phyloP scores from a whole-genome alignment of 2,329 filamentous ascomycete genomes.

The Cytospora leucostoma region DNA sequence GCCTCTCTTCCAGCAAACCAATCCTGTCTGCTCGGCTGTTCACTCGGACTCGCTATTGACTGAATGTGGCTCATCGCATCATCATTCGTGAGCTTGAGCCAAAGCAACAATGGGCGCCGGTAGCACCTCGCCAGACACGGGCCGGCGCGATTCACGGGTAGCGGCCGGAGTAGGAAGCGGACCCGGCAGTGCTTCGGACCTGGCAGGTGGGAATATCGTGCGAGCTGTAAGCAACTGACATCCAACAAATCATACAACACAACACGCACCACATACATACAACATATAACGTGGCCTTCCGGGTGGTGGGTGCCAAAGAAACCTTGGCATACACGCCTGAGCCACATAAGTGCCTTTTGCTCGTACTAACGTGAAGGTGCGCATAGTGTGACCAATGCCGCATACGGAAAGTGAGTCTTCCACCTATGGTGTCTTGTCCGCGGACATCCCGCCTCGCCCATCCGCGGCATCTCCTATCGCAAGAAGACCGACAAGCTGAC shows the following conservation, averaged over 20 bases:
- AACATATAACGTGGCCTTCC: neutral
- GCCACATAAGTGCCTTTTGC: too few species aligned
- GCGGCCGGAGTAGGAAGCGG: slow-evolving; percentile 6
- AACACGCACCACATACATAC: neutral
- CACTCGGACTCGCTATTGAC: neutral
- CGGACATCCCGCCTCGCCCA: slow-evolving; percentile 16
- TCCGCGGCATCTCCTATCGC: neutral
- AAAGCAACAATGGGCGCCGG: slow-evolving; percentile 16
- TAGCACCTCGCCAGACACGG: slow-evolving; percentile 18
- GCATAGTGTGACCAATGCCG: slow-evolving; percentile 44
- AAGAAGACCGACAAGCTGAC: neutral
- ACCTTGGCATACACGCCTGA: neutral
- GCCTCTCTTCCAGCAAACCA: neutral
- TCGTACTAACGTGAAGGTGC: neutral
- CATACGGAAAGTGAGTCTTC: slow-evolving; percentile 39
- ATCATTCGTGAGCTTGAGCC: neutral
- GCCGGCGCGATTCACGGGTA: slow-evolving; percentile 18
- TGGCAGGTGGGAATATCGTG: slow-evolving; percentile 16
- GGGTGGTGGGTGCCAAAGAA: neutral
- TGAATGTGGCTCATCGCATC: neutral
- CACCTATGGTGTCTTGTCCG: slow-evolving; percentile 18
- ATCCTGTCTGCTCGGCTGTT: neutral
- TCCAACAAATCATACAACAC: neutral
- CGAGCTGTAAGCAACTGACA: slow-evolving; percentile 24
- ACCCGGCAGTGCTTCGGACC: slow-evolving; percentile 19